These are phyloP conservation scores for Penicillium nordicum DNA, from an alignment of 2,329 filamentous ascomycete genomes.

Conservation along the genomic window DNA sequence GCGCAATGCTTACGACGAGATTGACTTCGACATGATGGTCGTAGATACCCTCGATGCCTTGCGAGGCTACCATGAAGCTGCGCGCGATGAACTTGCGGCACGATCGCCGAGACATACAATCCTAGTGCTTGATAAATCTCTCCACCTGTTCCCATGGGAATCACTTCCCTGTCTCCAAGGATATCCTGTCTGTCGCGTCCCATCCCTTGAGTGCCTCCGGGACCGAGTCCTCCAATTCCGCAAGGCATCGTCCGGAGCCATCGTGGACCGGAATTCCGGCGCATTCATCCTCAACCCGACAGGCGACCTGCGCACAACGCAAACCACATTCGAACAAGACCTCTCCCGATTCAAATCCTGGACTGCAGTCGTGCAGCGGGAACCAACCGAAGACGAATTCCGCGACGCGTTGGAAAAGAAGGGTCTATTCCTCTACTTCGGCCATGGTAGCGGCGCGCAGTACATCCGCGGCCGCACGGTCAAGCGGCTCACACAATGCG, in stretches of 20 bases:
- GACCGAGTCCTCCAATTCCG: conserved; percentile 63
- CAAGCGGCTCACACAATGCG: conserved; percentile 72
- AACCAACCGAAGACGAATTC: conserved; percentile 76
- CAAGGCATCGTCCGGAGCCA: conserved; percentile 19
- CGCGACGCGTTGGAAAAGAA: conserved; percentile 61
- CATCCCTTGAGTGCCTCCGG: conserved; percentile 77
- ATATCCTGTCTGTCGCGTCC: conserved; percentile 78
- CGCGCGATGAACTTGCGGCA: conserved; percentile 34
- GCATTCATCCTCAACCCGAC: conserved; percentile 85
- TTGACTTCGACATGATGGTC: conserved; percentile 90
- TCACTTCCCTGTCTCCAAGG: conserved; percentile 81
- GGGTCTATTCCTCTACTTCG: conserved; percentile 86
- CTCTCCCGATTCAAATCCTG: conserved; percentile 59
- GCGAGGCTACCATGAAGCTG: conserved; percentile 66
- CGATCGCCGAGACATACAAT: conserved; percentile 64
- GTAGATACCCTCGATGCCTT: conserved; percentile 84
- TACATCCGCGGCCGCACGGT: conserved; percentile 86
- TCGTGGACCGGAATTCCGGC: conserved; percentile 37
- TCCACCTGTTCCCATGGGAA: conserved; percentile 95
- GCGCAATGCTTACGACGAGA: conserved; percentile 93
- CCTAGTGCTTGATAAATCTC: conserved; percentile 82
- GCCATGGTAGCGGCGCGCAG: conserved; percentile 90
- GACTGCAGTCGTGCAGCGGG: conserved; percentile 64
- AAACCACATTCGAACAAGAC: conserved; percentile 66
- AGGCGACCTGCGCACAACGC: conserved; percentile 76